A percentile compares a stretch with the other conserved stretches of the same genome.
Conservation (phyloP, 805 yeast genomes). For the Starmerella bombi region DNA sequence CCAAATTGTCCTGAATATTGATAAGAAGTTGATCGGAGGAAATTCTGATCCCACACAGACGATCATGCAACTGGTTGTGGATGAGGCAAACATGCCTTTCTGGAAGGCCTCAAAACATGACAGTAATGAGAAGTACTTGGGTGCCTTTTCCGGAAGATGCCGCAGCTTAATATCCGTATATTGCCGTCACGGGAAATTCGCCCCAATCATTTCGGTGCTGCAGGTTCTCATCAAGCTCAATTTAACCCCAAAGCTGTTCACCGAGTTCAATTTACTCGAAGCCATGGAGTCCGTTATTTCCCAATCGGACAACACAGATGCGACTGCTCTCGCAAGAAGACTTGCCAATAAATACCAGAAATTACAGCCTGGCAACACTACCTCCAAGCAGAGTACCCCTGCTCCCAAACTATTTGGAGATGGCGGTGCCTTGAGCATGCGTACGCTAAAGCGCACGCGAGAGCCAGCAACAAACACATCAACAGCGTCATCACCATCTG, state of each 20-base stretch:
- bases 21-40: conserved; percentile 9
- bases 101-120: conserved; percentile 1
- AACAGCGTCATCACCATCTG: not conserved
- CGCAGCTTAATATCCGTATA: conserved; percentile 18
- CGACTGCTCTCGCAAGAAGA: not conserved
- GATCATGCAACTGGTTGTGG: conserved; percentile 6
- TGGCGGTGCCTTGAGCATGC: conserved; percentile 8
- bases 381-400: not conserved
- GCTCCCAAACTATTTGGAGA: conserved; percentile 12
- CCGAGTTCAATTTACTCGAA: conserved; percentile 5
- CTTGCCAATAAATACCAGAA: conserved; percentile 3
- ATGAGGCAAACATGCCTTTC: conserved; percentile 5
- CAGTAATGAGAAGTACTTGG: not conserved
- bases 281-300: not conserved
- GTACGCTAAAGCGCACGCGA: conserved; percentile 9
- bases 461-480: not conserved
- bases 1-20: conserved; percentile 7
- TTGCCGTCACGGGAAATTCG: conserved; percentile 7
- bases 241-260: conserved; percentile 7
- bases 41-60: conserved; percentile 16
- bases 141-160: conserved; percentile 13
- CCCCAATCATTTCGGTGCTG: conserved; percentile 8
- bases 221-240: conserved; percentile 7
- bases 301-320: not conserved
- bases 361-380: not conserved